Base-by-base conservation (phyloP, 2,329 filamentous ascomycete genomes). In the Cladosporium sp. region DNA sequence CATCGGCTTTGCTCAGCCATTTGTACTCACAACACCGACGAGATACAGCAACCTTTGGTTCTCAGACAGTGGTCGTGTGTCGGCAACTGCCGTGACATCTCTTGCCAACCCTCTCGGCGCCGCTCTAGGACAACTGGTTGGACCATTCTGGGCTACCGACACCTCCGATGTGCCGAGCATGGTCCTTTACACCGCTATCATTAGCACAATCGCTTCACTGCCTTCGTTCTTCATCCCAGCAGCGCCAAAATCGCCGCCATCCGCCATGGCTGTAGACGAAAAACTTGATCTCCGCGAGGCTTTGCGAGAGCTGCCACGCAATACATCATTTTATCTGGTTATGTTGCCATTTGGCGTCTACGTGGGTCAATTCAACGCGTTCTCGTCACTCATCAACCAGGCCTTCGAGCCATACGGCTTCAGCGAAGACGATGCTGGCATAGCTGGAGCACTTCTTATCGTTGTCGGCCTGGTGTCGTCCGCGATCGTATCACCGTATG, bases 31-130 rank as follows among this genome's bases (percentile, higher is more conserved):
- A 7, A 92, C 94, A 0, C 94, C 95, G 0, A 94, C 95, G 0
- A 84, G 92, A 68, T 99, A 96, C 79, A 95, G 91, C 64, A 93
- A 97, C 76, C 82, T 97, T 67, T 98, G 95, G 95, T 98, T 98
- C 79, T 93, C 92, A 1, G 89, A 91, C 72, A 81, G 83, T 12
- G 94, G 93, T 8, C 87, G 95, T 64, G 91, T 97, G 14, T 89
- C 90, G 63, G 94, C 94, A 21, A 98, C 94, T 0, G 95, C 94
- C 0, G 74, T 97, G 40, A 89, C 90, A 26, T 93, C 89, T 67
- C 80, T 98, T 66, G 92, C 94, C 4, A 98, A 97, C 77, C 94
- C 94, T 0, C 85, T 98, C 61, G 94, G 94, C 16, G 93, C 91
- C 26, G 94, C 94, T 7, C 80, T 97, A 67, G 94, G 92, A 4